Base-by-base conservation (phyloP, 2,329 filamentous ascomycete genomes). In the Penicillium sp. region DNA sequence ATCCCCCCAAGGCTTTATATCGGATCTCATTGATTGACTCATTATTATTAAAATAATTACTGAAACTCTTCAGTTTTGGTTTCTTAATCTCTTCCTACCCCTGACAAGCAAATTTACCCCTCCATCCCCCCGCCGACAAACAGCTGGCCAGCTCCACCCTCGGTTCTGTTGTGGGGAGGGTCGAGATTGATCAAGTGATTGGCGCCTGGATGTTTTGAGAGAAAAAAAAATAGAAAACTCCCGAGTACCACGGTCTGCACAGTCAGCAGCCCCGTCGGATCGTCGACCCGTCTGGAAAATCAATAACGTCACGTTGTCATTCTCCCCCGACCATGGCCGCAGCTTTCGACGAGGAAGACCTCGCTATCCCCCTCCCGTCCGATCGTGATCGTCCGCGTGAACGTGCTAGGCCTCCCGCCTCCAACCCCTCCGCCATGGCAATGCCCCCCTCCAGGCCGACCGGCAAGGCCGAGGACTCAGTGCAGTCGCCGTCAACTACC, bases 281-380 rank as follows among this genome's bases (percentile, higher is more conserved):
- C 58, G 52, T 52, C 49, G 59, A 62, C 50, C 61, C 60, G 57
- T 47, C 44, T 40, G 17, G 61, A 61, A 67, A 69, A 70, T 70
- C 67, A 62, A 69, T 70, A 67, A 72, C 70, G 70, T 73, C 70
- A 72, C 69, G 67, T 66, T 70, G 62, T 64, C 65, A 61, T 60
- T 50, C 30, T 56, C 60, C 65, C 65, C 56, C 54, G 57, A 69
- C 60, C 60, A 75, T 75, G 72, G 72, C 72, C 54, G 71, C 72
- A 58, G 72, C 72, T 65, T 89, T 89, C 73, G 88, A 92, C 71
- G 88, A 91, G 73, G 89, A 91, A 78, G 89, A 92, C 78, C 85
- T 92, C 63, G 89, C 88, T 75, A 89, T 92, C 73, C 88, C 88
- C 66, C 79, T 91, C 51, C 56, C 70, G 50, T 62, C 67, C 58